Base-by-base conservation (phyloP, 2,329 filamentous ascomycete species). In the Xylaria digitata region DNA sequence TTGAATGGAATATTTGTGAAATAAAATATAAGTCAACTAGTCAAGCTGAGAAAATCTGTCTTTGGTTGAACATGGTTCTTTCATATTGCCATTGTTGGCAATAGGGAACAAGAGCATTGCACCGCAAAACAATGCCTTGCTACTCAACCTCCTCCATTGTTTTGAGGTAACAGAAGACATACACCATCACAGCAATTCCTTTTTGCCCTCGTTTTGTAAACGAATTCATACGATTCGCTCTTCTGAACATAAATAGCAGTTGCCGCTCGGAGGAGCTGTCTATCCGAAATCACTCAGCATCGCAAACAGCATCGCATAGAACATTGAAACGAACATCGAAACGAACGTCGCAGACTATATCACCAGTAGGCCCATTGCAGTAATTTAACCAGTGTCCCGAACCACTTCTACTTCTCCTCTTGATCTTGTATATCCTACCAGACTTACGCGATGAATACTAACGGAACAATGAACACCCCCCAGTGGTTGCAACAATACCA, bases 391-490 rank as follows among this genome's bases (percentile, higher is more conserved):
- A 30, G 2, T 13, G n/a, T 26, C 21, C 3, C 2, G 2, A 57
- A 13, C 7, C 11, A 42, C 11, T 15, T 34, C 37, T 37, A 42
- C 13, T 53, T 19, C 15, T 23, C 6, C n/a, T 23, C 6, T 23
- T 17, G 4, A 48, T 43, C 23, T n/a, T n/a, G 30, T 21, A 42
- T n/a, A 80, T 82, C 21, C 19, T 5, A 19, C 13, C 3, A 34
- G 8, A 43, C n/a, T n/a, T 21, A 19, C 32, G 50, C 42, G 2
- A 67, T 65, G 65, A 42, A 37, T 34, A 42, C 9, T 15, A 34
- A 34, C 32, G 32, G 32, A 34, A 34, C 32, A 7, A 34, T 34
- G 32, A 34, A 34, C 32, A 43, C 45, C n/a, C 43, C 52, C 19
- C 4, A 1, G 26, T 68, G 68, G 68, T 15, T 63, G 15, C 30